phyloP scores from a whole-genome alignment of 2,329 filamentous ascomycete genomes.

The Cercospora berteroae region DNA sequence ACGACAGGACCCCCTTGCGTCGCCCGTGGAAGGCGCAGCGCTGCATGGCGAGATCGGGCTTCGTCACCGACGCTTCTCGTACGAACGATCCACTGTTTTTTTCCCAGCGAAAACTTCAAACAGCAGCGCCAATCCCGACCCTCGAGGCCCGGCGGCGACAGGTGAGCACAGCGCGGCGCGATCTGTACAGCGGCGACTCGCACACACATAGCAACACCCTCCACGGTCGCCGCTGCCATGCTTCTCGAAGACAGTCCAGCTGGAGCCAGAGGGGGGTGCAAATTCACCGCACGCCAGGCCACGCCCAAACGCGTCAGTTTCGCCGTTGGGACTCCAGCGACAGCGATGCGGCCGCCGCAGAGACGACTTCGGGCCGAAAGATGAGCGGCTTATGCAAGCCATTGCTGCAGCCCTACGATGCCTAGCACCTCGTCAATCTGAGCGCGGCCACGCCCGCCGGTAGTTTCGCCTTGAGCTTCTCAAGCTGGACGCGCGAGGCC shows the following conservation, averaged over 20 bases:
- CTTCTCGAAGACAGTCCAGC: conserved; percentile 3
- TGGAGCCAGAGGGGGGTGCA: background rate
- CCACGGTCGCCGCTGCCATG: background rate
- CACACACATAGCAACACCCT: too few species aligned
- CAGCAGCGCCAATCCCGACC: conserved; percentile 11
- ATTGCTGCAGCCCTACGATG: conserved; percentile 22
- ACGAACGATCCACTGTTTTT: conserved; percentile 18
- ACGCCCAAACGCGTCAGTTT: conserved; percentile 15
- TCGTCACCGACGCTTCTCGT: background rate
- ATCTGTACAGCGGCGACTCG: background rate
- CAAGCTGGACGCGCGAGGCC: background rate
- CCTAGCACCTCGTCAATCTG: conserved; percentile 14
- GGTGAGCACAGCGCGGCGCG: background rate
- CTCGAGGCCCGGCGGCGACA: background rate
- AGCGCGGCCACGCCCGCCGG: conserved; percentile 5
- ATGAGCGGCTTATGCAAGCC: conserved; percentile 16
- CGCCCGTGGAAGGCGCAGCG: background rate
- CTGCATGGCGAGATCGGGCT: conserved; percentile 11
- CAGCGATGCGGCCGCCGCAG: background rate
- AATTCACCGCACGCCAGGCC: background rate
- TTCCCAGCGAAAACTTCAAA: conserved; percentile 5
- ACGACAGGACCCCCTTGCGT: background rate
- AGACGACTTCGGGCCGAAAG: conserved; percentile 14
- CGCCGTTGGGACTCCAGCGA: conserved; percentile 8
- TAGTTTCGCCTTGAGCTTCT: conserved; percentile 15